A percentile compares a stretch with the other conserved stretches of the same genome.
phyloP scores from a whole-genome alignment of 805 yeast species.

The Zygotorulaspora sp. region DNA sequence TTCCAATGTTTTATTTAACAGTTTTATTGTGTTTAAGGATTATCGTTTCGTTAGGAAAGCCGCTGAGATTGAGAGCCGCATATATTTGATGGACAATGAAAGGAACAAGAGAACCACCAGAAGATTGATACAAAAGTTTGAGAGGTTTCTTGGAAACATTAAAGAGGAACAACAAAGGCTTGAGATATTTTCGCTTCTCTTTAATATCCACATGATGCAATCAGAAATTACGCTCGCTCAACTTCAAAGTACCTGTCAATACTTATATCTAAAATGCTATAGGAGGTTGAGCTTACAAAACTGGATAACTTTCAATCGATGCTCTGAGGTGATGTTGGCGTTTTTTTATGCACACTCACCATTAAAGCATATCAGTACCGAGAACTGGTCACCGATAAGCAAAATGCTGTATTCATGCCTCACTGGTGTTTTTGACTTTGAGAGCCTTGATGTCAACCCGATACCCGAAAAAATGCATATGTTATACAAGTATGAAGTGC shows the following conservation, averaged over 20 bases:
- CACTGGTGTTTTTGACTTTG: slow-evolving; percentile 8
- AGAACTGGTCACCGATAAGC: slow-evolving; percentile 23
- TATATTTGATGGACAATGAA: slow-evolving; percentile 8
- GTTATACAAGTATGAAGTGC: slow-evolving; percentile 26
- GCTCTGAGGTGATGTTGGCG: slow-evolving; percentile 30
- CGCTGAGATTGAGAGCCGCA: slow-evolving; percentile 10
- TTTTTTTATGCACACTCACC: slow-evolving; percentile 17
- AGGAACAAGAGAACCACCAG: background rate
- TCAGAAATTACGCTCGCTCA: slow-evolving; percentile 7
- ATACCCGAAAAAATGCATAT: slow-evolving; percentile 19
- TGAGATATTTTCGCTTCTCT: slow-evolving; percentile 19
- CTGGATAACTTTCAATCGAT: slow-evolving; percentile 11
- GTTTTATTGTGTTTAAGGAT: slow-evolving; percentile 19
- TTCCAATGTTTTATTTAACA: slow-evolving; percentile 28
- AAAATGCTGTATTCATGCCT: slow-evolving; percentile 20
- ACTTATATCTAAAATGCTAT: slow-evolving; percentile 12
- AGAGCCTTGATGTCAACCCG: slow-evolving; percentile 8
- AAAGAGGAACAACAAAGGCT: slow-evolving; percentile 9
- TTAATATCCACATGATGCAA: slow-evolving; percentile 20
- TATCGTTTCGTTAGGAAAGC: slow-evolving; percentile 6
- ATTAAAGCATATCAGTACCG: slow-evolving; percentile 3
- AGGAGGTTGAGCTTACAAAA: slow-evolving; percentile 10
- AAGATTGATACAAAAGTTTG: slow-evolving; percentile 15
- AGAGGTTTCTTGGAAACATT: slow-evolving; percentile 22
- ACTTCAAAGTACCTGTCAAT: slow-evolving; percentile 18